These are phyloP conservation scores for Anethum foeniculum DNA, from an alignment of 140 eudicot species.

Conservation along the genomic window DNA sequence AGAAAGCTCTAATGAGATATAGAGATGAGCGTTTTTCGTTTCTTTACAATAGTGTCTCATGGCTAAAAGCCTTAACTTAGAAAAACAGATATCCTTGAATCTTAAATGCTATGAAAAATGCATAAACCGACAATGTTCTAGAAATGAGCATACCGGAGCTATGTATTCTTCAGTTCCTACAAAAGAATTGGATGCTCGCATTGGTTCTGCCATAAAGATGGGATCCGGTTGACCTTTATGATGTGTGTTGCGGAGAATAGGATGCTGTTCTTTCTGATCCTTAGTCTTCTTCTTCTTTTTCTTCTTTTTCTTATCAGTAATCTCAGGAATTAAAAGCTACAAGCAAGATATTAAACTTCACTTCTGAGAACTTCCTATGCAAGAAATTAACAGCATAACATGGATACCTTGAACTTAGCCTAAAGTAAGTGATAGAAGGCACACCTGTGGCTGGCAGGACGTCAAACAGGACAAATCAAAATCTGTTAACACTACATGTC, in stretches of 20 bases:
- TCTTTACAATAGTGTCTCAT: neutral
- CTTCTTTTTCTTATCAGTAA: slow-evolving; percentile 42
- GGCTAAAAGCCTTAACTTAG: neutral
- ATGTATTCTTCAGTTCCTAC: slow-evolving; percentile 68
- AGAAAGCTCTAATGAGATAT: neutral
- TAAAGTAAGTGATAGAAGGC: neutral
- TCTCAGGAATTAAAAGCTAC: slow-evolving; percentile 43
- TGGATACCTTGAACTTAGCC: neutral
- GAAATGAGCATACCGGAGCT: slow-evolving; percentile 40
- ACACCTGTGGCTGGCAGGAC: slow-evolving; percentile 59
- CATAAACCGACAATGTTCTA: neutral
- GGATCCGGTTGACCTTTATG: slow-evolving; percentile 63
- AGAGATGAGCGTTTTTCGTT: neutral
- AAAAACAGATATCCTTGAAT: neutral
- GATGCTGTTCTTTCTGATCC: slow-evolving; percentile 50
- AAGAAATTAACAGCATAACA: neutral
- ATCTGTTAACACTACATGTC: slow-evolving; percentile 86
- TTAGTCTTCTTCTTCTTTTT: slow-evolving; percentile 10
- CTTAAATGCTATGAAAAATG: neutral
- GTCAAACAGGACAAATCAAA: slow-evolving; percentile 84
- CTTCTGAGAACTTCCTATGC: neutral
- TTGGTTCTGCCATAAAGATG: slow-evolving; percentile 61
- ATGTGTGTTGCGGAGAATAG: slow-evolving; percentile 42
- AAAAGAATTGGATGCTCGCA: slow-evolving; percentile 64
- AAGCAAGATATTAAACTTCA: neutral